A percentile compares a stretch with the other conserved stretches of the same genome.
Conservation (phyloP, 768 basidiomycete species). For the Rhizopogon vinicolor region DNA sequence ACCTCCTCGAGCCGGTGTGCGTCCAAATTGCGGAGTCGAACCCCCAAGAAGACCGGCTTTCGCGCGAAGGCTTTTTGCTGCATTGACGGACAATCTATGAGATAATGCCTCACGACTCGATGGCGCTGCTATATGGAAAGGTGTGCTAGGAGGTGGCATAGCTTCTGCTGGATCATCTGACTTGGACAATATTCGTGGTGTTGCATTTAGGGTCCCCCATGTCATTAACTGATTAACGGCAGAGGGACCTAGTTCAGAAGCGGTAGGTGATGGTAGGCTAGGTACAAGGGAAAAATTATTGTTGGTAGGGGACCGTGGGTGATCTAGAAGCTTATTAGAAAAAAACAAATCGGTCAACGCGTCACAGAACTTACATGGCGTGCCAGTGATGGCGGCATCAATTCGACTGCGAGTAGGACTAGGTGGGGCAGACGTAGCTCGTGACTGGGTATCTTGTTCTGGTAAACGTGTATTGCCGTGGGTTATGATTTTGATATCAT, state of each 20-base stretch:
- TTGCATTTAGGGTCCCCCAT: slow-evolving; percentile 91
- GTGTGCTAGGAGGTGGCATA: slow-evolving; percentile 44
- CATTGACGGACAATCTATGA: slow-evolving; percentile 75
- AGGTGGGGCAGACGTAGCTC: slow-evolving; percentile 56
- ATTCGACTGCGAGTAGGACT: slow-evolving; percentile 91
- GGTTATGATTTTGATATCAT: slow-evolving; percentile 60
- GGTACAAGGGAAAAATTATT: slow-evolving; percentile 75
- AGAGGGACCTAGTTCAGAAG: slow-evolving; percentile 71
- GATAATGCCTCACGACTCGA: slow-evolving; percentile 80
- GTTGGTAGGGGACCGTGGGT: slow-evolving; percentile 49
- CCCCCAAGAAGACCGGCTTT: slow-evolving; percentile 64
- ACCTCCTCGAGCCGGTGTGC: slow-evolving; percentile 29
- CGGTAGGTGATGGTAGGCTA: slow-evolving; percentile 82
- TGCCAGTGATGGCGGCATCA: slow-evolving; percentile 89
- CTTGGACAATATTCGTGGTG: slow-evolving; percentile 80
- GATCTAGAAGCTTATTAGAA: slow-evolving; percentile 42
- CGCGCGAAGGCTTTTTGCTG: slow-evolving; percentile 73
- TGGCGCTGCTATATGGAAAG: slow-evolving; percentile 77
- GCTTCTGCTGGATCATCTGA: slow-evolving; percentile 47
- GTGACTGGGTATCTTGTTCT: slow-evolving; percentile 54
- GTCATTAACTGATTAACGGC: slow-evolving; percentile 95
- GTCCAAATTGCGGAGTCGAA: slow-evolving; percentile 19
- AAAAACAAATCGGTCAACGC: neutral
- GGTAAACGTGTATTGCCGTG: slow-evolving; percentile 79
- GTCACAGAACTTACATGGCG: slow-evolving; percentile 61